These are phyloP conservation scores for Fusarium fracticaudum DNA, from an alignment of 2,329 filamentous ascomycete species.

Conservation along the genomic window DNA sequence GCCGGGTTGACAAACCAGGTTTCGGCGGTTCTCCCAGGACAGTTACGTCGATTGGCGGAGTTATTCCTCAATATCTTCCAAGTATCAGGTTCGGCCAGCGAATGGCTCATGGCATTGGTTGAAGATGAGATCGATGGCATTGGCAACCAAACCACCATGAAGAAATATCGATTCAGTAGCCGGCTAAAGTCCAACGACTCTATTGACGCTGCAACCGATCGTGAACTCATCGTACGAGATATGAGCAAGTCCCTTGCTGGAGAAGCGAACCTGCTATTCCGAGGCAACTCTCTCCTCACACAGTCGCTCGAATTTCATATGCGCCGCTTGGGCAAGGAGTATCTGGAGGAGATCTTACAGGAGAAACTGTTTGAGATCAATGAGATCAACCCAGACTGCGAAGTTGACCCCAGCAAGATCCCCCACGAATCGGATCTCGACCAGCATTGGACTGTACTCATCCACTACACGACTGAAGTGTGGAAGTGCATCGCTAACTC, in stretches of 20 bases:
- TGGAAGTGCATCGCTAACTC: conserved; percentile 86
- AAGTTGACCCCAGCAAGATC: conserved; percentile 90
- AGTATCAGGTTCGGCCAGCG: conserved; percentile 81
- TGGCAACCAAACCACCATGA: conserved; percentile 80
- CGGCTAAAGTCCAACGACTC: conserved; percentile 78
- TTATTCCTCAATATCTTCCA: conserved; percentile 94
- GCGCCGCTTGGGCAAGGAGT: conserved; percentile 92
- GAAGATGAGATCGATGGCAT: conserved; percentile 98
- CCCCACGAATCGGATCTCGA: conserved; percentile 72
- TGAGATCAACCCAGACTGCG: conserved; percentile 88
- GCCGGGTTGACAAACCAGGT: conserved; percentile 87
- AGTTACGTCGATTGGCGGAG: conserved; percentile 83
- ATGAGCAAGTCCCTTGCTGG: conserved; percentile 81
- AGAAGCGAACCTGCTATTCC: conserved; percentile 94
- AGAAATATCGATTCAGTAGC: conserved; percentile 76
- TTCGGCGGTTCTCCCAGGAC: conserved; percentile 78
- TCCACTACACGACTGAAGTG: conserved; percentile 80
- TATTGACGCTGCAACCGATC: conserved; percentile 68
- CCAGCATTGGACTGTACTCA: conserved; percentile 83
- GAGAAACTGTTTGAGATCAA: conserved; percentile 91
- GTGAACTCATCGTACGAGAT: conserved; percentile 78
- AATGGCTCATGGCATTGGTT: conserved; percentile 93
- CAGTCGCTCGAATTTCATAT: conserved; percentile 96
- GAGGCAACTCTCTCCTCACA: conserved; percentile 92
- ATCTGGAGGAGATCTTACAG: conserved; percentile 86